phyloP scores from a whole-genome alignment of 2,329 filamentous ascomycete species.

The Venturia pyrina region DNA sequence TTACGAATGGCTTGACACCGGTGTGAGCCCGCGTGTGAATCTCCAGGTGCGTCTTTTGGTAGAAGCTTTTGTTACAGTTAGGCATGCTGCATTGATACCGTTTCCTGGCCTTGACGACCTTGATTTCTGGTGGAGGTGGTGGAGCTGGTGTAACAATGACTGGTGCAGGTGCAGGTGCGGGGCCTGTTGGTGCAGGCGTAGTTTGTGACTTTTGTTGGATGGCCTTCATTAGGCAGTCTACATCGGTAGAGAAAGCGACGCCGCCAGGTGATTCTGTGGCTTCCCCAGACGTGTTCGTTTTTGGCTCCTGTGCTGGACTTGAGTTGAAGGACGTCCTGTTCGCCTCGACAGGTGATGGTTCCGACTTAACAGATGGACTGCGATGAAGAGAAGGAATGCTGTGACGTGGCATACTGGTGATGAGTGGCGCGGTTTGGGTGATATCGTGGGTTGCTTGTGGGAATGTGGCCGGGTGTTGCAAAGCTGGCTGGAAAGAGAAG shows the following conservation, averaged over 20 bases:
- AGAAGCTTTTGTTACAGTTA: constrained; percentile 72
- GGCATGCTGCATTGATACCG: constrained; percentile 64
- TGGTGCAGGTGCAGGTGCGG: not conserved
- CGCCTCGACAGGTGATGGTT: constrained; percentile 17
- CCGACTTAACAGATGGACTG: constrained; percentile 32
- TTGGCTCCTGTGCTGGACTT: constrained; percentile 30
- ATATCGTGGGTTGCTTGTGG: constrained; percentile 14
- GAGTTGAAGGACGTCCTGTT: constrained; percentile 14
- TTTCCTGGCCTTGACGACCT: constrained; percentile 42
- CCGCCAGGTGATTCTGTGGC: constrained; percentile 30
- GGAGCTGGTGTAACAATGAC: constrained; percentile 11
- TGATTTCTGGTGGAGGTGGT: constrained; percentile 22
- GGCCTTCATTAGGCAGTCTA: constrained; percentile 80
- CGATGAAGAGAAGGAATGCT: constrained; percentile 18
- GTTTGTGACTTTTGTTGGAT: constrained; percentile 60
- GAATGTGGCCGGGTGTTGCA: constrained; percentile 22
- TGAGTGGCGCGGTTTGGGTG: constrained; percentile 17
- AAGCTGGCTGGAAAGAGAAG: constrained; percentile 19
- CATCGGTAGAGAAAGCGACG: constrained; percentile 66
- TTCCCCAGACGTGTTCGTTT: constrained; percentile 17
- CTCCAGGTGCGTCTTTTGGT: constrained; percentile 85
- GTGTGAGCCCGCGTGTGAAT: constrained; percentile 85
- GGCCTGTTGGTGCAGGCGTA: constrained; percentile 17
- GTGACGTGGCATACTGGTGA: constrained; percentile 21
- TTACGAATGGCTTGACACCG: constrained; percentile 80